Conservation (phyloP, 2,329 filamentous ascomycete genomes). For the Fonsecaea pugnacius region DNA sequence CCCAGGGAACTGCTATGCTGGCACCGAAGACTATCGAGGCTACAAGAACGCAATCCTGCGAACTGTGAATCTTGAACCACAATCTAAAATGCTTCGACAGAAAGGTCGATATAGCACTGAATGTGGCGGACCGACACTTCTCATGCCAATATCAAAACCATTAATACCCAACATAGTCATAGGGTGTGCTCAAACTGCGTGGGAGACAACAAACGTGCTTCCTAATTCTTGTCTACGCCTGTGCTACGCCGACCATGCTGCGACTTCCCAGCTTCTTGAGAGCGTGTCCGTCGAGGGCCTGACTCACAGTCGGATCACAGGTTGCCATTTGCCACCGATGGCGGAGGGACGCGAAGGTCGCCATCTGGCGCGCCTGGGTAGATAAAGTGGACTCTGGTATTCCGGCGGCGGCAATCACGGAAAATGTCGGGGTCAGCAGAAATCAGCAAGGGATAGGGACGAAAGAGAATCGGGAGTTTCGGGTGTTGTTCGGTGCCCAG, state of each 20-base stretch:
- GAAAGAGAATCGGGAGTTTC: conserved; percentile 7
- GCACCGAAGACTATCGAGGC: not conserved
- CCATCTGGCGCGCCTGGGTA: not conserved
- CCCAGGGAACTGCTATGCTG: not conserved
- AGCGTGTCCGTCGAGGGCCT: not conserved
- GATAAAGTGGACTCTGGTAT: not conserved
- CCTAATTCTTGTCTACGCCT: not conserved
- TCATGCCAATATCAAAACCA: not conserved
- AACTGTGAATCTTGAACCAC: not conserved
- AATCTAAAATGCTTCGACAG: not conserved
- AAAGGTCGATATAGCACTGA: not conserved
- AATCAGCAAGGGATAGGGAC: not conserved
- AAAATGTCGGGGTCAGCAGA: conserved; percentile 12
- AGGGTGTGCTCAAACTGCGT: not conserved
- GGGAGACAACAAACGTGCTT: not conserved
- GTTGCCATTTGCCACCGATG: not conserved
- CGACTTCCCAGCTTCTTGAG: not conserved
- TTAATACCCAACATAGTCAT: not conserved
- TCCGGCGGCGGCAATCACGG: not conserved
- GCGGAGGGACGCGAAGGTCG: not conserved
- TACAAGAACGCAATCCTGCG: not conserved
- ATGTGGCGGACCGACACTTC: not conserved
- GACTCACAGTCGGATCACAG: not conserved
- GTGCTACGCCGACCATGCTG: not conserved
- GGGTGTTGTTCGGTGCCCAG: conserved; percentile 18